Conservation (phyloP, 179 eudicot genomes). For the Beta corolliflora region DNA sequence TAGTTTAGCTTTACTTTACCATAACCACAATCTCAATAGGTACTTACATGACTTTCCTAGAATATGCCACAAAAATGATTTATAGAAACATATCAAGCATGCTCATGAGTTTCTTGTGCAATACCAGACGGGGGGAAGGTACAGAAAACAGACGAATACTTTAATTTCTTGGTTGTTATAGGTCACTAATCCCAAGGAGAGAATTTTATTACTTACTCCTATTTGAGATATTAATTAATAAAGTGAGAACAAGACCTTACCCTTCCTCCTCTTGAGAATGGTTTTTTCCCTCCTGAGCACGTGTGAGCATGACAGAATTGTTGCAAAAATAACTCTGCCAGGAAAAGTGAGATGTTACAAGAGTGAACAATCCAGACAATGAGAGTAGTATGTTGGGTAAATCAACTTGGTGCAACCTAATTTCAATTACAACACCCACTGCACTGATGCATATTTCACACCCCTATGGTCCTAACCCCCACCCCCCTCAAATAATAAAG, state of each 20-base stretch:
- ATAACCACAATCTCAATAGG: neutral
- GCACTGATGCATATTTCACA: neutral
- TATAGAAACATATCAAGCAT: slow-evolving; percentile 2
- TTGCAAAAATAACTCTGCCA: slow-evolving; percentile 71
- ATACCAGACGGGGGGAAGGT: neutral
- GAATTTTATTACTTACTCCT: neutral
- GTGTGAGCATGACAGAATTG: slow-evolving; percentile 93
- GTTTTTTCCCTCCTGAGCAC: slow-evolving; percentile 60
- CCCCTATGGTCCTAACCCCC: too few relatives aligned
- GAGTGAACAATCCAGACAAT: slow-evolving; percentile 17
- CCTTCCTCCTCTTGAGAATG: slow-evolving; percentile 79
- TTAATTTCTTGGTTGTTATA: neutral
- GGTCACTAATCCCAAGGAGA: neutral
- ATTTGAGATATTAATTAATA: neutral
- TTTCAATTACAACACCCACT: neutral
- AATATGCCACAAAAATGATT: neutral
- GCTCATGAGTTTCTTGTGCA: neutral
- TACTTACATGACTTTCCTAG: neutral
- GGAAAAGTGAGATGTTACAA: slow-evolving; percentile 6
- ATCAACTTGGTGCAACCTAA: neutral
- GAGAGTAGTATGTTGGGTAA: neutral
- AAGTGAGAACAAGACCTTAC: slow-evolving; percentile 41
- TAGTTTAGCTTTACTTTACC: neutral
- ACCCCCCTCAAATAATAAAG: neutral
- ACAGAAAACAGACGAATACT: neutral